These are phyloP conservation scores for Borovskyia barvae DNA, from an alignment of 208 protist genomes.

Conservation along the genomic window DNA sequence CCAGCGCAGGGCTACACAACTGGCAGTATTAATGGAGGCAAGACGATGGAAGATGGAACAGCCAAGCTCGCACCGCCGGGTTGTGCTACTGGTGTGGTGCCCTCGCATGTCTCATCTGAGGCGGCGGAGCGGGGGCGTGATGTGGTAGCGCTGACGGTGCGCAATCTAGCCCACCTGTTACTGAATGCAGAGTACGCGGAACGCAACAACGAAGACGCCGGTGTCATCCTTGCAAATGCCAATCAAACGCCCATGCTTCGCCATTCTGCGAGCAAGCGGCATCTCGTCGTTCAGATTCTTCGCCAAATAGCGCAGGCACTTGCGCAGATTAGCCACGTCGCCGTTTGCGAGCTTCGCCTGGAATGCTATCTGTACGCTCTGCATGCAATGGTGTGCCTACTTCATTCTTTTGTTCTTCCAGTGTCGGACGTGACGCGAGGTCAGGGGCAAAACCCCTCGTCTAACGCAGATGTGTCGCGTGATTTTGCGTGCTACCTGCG, in stretches of 20 bases:
- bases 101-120: constrained; percentile 1
- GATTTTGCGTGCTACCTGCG: constrained; percentile 33
- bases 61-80: not conserved
- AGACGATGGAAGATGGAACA: not conserved
- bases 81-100: constrained; percentile 7
- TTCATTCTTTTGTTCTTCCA: constrained; percentile 72
- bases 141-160: constrained; percentile 44
- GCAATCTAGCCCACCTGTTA: constrained; percentile 59
- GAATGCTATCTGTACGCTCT: constrained; percentile 56
- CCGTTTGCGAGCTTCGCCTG: constrained; percentile 22
- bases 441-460: no score
- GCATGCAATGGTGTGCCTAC: constrained; percentile 62
- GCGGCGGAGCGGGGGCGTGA: constrained; percentile 34
- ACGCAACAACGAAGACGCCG: constrained; percentile 9
- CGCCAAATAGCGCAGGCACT: constrained; percentile 21
- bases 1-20: no score
- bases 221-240: not conserved
- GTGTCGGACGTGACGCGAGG: not conserved
- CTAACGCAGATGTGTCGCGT: not conserved
- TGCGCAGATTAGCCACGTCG: not conserved
- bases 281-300: constrained; percentile 2
- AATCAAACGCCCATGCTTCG: constrained; percentile 15
- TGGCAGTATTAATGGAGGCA: no score
- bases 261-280: constrained; percentile 19
- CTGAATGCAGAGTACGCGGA: constrained; percentile 51